These are phyloP conservation scores for Xylaria sp. DNA, from an alignment of 495 filamentous ascomycete genomes.

Conservation along the genomic window DNA sequence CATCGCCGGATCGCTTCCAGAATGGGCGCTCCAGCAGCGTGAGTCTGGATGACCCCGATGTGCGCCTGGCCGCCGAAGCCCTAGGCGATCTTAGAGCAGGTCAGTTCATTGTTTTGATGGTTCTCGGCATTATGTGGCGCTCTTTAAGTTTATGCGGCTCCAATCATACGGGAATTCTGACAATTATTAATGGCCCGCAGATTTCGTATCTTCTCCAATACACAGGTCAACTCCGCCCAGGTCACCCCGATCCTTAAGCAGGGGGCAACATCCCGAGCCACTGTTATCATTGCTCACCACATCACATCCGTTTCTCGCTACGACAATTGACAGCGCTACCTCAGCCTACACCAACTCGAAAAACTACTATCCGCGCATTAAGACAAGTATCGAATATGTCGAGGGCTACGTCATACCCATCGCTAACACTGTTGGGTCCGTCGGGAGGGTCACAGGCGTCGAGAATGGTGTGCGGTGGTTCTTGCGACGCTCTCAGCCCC, in stretches of 20 bases:
- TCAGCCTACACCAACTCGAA: slow-evolving; percentile 84
- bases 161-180: slow-evolving; percentile 18
- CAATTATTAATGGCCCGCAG: slow-evolving; percentile 42
- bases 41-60: slow-evolving; percentile 84
- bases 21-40: slow-evolving; percentile 57
- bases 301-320: slow-evolving; percentile 77
- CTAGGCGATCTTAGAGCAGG: slow-evolving; percentile 83
- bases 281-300: slow-evolving; percentile 80
- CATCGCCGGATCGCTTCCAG: slow-evolving; percentile 50
- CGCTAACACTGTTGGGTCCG: slow-evolving; percentile 79
- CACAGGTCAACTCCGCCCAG: slow-evolving; percentile 49
- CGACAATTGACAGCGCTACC: slow-evolving; percentile 79
- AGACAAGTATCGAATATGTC: slow-evolving; percentile 81
- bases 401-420: slow-evolving; percentile 85
- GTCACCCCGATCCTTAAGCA: slow-evolving; percentile 36
- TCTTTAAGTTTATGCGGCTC: background rate
- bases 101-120: slow-evolving; percentile 48
- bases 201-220: slow-evolving; percentile 63
- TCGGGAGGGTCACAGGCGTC: slow-evolving; percentile 81
- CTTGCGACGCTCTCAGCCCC: slow-evolving; percentile 55
- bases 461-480: slow-evolving; percentile 84
- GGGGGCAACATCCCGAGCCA: slow-evolving; percentile 65
- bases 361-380: slow-evolving; percentile 84
- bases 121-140: background rate
- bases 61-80: slow-evolving; percentile 82